phyloP scores from a whole-genome alignment of 2,329 filamentous ascomycete genomes.

The Fusarium buharicum region DNA sequence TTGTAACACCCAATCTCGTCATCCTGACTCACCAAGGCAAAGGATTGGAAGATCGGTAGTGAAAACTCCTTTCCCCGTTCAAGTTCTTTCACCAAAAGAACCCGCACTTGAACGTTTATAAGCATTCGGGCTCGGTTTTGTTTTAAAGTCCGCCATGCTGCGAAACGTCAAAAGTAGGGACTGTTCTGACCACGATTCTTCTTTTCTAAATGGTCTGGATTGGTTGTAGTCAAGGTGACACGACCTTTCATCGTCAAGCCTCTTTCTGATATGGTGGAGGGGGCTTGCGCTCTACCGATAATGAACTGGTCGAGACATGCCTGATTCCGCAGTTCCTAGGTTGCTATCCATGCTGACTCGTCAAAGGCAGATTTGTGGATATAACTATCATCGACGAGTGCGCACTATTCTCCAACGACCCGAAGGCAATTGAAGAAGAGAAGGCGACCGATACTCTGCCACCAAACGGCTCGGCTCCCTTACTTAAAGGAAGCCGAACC shows the following conservation, averaged over 20 bases:
- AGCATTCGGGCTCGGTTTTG: conserved; percentile 32
- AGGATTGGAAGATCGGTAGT: not conserved
- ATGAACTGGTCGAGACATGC: not conserved
- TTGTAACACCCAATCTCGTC: conserved; percentile 25
- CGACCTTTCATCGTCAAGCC: conserved; percentile 16
- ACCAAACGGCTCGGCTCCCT: not conserved
- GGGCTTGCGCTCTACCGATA: conserved; percentile 11
- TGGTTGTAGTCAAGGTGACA: conserved; percentile 12
- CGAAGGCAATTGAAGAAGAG: too few relatives aligned
- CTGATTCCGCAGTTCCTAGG: not conserved
- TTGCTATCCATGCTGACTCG: not conserved
- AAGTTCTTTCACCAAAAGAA: not conserved
- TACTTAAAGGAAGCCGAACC: not conserved
- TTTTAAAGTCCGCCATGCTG: conserved; percentile 32
- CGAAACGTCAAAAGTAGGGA: conserved; percentile 24
- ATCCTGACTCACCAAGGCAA: conserved; percentile 19
- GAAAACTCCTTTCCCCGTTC: not conserved
- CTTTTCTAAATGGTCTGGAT: conserved; percentile 2
- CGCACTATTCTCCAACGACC: not conserved
- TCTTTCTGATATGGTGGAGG: conserved; percentile 16
- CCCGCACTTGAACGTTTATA: not conserved
- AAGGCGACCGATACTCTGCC: too few relatives aligned
- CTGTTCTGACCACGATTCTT: conserved; percentile 3
- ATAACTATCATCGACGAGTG: not conserved
- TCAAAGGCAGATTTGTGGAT: not conserved